Conservation (phyloP, 2,329 filamentous ascomycete species). For the Trichophyton simii region DNA sequence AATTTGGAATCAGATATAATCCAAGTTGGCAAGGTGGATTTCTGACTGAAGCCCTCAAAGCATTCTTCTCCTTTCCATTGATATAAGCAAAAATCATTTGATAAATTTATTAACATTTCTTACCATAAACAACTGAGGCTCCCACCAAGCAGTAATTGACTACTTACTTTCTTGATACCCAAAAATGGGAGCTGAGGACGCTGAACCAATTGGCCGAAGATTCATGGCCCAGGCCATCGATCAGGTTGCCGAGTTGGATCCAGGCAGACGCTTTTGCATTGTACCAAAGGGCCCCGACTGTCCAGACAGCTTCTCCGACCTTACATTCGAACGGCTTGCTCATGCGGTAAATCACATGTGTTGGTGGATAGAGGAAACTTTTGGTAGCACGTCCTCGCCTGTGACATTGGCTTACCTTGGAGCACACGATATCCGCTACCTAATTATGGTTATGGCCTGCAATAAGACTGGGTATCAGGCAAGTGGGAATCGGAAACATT, state of each 20-base stretch:
- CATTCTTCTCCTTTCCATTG: not conserved
- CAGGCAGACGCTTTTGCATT: not conserved
- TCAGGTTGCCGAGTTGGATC: not conserved
- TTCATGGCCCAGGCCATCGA: not conserved
- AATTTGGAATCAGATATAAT: not conserved
- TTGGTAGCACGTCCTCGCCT: constrained; percentile 8
- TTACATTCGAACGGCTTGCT: not conserved
- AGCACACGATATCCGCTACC: constrained; percentile 16
- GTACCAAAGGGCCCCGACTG: not conserved
- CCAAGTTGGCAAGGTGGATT: not conserved
- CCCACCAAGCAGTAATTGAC: too few species aligned
- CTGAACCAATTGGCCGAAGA: not conserved
- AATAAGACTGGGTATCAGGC: constrained; percentile 13
- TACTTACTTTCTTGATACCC: not conserved
- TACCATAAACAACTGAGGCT: not conserved
- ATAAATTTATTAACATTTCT: not conserved
- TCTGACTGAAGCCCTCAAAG: not conserved
- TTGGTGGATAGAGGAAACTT: constrained; percentile 18
- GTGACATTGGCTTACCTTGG: constrained; percentile 15
- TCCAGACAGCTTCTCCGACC: not conserved
- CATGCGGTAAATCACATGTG: constrained; percentile 16
- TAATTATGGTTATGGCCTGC: constrained; percentile 13
- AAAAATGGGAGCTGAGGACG: not conserved
- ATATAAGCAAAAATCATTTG: not conserved
- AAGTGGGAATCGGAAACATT: not conserved